Conservation (phyloP, 2,329 filamentous ascomycete species). For the Colletotrichum brevisporum region DNA sequence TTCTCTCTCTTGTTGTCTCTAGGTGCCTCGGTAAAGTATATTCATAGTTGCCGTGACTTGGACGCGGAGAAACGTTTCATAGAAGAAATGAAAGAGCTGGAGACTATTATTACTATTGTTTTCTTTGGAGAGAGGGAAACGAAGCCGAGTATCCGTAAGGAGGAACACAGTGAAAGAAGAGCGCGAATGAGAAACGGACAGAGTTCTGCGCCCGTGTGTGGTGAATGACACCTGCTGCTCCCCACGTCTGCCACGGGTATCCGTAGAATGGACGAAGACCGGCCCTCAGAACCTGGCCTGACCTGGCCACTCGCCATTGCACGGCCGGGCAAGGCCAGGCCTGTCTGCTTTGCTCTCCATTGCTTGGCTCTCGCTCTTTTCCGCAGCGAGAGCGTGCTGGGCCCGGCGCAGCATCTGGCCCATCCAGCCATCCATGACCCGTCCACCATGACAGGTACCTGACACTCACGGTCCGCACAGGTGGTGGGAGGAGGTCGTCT, state of each 20-base stretch:
- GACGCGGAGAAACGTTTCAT: no score
- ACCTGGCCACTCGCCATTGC: background rate
- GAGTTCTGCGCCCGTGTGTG: background rate
- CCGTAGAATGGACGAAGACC: no score
- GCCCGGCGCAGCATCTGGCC: constrained; percentile 25
- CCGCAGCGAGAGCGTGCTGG: background rate
- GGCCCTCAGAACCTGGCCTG: no score
- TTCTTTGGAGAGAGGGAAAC: background rate
- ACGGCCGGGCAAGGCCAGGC: background rate
- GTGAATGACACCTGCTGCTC: background rate
- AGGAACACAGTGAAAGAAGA: background rate
- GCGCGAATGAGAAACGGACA: background rate
- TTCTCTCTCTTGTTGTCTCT: no score
- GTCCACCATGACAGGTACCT: constrained; percentile 32
- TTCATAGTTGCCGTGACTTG: no score
- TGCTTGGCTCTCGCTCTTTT: constrained; percentile 22
- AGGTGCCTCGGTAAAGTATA: no score
- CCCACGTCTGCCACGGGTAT: background rate
- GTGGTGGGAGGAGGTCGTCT: constrained; percentile 4
- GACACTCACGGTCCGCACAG: constrained; percentile 22
- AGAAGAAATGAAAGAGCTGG: no score
- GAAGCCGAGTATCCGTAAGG: background rate
- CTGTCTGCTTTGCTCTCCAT: constrained; percentile 13
- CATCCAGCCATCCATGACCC: constrained; percentile 30
- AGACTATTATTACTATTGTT: no score